These are phyloP conservation scores for Davidsoniella australis DNA, from an alignment of 2,329 filamentous ascomycete genomes.

Conservation along the genomic window DNA sequence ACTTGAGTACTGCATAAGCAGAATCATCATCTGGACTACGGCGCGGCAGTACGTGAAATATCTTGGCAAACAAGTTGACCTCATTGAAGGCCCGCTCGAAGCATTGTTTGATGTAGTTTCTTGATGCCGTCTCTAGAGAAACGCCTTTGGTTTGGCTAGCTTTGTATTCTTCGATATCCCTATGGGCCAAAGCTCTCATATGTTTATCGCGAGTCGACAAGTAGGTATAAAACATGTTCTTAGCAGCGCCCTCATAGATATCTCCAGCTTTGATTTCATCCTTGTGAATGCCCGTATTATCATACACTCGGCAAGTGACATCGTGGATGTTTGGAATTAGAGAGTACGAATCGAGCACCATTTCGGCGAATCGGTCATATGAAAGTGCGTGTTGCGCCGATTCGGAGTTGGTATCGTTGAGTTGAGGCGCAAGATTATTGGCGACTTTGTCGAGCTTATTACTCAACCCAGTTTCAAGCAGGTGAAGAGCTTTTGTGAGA, in stretches of 20 bases:
- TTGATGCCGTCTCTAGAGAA: slow-evolving; percentile 35
- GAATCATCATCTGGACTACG: slow-evolving; percentile 33
- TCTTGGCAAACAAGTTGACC: slow-evolving; percentile 32
- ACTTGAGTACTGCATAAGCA: slow-evolving; percentile 32
- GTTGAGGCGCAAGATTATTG: slow-evolving; percentile 36
- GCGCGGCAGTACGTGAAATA: slow-evolving; percentile 38
- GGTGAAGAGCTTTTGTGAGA: slow-evolving; percentile 47
- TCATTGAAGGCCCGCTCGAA: slow-evolving; percentile 42
- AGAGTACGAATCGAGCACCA: slow-evolving; percentile 38
- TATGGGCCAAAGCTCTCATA: slow-evolving; percentile 33
- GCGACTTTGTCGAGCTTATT: slow-evolving; percentile 35
- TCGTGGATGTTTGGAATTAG: slow-evolving; percentile 38
- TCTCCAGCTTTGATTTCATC: slow-evolving; percentile 27
- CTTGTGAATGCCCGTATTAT: slow-evolving; percentile 30
- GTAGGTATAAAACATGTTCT: slow-evolving; percentile 38
- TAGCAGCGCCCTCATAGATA: slow-evolving; percentile 36
- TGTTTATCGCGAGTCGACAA: slow-evolving; percentile 35
- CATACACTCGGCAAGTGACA: slow-evolving; percentile 34
- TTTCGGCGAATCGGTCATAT: slow-evolving; percentile 42
- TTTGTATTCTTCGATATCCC: slow-evolving; percentile 36
- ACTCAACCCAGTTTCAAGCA: slow-evolving; percentile 41
- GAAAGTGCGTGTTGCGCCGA: slow-evolving; percentile 41
- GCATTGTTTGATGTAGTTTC: slow-evolving; percentile 42
- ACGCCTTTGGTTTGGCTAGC: slow-evolving; percentile 29
- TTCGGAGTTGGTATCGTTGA: slow-evolving; percentile 37